Conservation (phyloP, 2,329 filamentous ascomycete genomes). For the Gaeumannomyces sp. region DNA sequence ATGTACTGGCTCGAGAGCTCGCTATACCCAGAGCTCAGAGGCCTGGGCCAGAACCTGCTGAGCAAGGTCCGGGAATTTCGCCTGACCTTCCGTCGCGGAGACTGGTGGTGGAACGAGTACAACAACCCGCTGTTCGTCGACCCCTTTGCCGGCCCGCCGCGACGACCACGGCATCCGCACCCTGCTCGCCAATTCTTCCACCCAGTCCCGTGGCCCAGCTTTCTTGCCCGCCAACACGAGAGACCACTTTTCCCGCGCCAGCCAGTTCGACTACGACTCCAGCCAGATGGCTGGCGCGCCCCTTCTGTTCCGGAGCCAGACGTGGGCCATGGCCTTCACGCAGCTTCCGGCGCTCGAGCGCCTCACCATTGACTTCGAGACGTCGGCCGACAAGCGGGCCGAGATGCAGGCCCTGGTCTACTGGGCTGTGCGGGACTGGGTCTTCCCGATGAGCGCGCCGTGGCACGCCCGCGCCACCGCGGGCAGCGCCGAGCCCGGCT, state of each 20-base stretch:
- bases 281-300: background rate
- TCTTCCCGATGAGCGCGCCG: slow-evolving; percentile 1
- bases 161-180: background rate
- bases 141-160: background rate
- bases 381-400: slow-evolving; percentile 4
- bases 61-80: slow-evolving; percentile 9
- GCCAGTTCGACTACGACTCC: background rate
- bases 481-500: too few relatives aligned
- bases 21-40: background rate
- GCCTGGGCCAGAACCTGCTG: background rate
- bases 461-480: background rate
- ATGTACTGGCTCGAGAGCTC: background rate
- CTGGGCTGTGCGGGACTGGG: slow-evolving; percentile 10
- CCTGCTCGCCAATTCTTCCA: background rate
- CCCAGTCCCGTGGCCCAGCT: background rate
- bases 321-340: slow-evolving; percentile 5
- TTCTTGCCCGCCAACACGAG: background rate
- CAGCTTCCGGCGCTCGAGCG: slow-evolving; percentile 11
- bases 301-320: background rate
- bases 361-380: slow-evolving; percentile 13
- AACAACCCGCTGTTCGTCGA: slow-evolving; percentile 7
- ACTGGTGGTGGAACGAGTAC: slow-evolving; percentile 11
- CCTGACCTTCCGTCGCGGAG: slow-evolving; percentile 10
- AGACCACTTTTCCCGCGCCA: background rate
- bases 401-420: slow-evolving; percentile 10